These are phyloP conservation scores for Nigrospora oryzae DNA, from an alignment of 2,329 filamentous ascomycete genomes.

Conservation along the genomic window DNA sequence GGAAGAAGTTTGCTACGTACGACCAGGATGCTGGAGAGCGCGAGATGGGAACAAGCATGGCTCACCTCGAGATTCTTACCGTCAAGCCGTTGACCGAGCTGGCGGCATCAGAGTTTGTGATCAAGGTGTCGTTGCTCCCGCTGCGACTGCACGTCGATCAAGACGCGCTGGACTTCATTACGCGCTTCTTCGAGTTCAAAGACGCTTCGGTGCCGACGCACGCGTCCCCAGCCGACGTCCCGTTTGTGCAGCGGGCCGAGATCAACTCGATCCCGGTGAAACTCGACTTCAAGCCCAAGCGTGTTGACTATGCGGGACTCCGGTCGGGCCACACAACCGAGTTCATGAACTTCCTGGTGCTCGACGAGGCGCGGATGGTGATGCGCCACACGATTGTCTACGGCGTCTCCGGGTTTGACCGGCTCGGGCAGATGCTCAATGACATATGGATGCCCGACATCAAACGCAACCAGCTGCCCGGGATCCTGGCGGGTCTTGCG, in stretches of 20 bases:
- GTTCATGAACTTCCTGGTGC: conserved; percentile 96
- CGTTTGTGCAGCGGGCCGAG: conserved; percentile 86
- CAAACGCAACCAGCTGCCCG: conserved; percentile 77
- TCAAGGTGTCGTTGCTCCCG: conserved; percentile 72
- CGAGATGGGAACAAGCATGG: conserved; percentile 81
- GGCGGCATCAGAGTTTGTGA: conserved; percentile 80
- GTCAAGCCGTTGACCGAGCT: conserved; percentile 79
- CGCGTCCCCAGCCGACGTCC: conserved; percentile 58
- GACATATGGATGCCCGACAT: conserved; percentile 97
- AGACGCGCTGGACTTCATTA: conserved; percentile 94
- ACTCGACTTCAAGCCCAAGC: conserved; percentile 93
- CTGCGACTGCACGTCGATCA: conserved; percentile 92
- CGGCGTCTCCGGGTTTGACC: conserved; percentile 83
- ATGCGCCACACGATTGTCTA: conserved; percentile 88
- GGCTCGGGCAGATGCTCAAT: conserved; percentile 81
- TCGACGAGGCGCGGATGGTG: conserved; percentile 81
- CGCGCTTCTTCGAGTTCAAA: conserved; percentile 96
- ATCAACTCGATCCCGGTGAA: conserved; percentile 76
- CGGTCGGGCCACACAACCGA: conserved; percentile 91
- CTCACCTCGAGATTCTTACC: conserved; percentile 79
- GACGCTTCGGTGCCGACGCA: conserved; percentile 56
- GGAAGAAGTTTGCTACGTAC: conserved; percentile 97
- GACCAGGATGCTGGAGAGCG: conserved; percentile 80
- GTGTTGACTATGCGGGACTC: conserved; percentile 90
- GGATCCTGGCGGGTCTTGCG: conserved; percentile 80